Conservation (phyloP, 352 stramenopile genomes). For the Pythium phragmitis region DNA sequence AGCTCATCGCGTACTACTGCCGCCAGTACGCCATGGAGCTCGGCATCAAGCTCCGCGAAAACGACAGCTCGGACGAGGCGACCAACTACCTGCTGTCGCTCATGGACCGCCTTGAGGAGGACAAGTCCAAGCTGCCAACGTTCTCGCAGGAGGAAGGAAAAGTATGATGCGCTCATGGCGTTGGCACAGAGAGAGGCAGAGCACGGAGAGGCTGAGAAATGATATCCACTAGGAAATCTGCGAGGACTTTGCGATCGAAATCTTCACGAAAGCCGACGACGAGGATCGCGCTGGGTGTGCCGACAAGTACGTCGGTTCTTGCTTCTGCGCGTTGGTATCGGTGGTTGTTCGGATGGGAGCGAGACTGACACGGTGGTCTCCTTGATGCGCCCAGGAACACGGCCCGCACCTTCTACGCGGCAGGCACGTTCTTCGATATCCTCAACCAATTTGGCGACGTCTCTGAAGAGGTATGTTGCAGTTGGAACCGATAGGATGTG, state of each 20-base stretch:
- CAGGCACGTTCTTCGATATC: conserved; percentile 96
- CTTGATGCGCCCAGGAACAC: conserved; percentile 61
- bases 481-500: background rate
- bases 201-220: background rate
- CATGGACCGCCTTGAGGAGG: conserved; percentile 89
- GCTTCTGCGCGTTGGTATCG: background rate
- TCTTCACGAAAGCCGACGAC: conserved; percentile 94
- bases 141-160: conserved; percentile 92
- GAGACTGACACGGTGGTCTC: background rate
- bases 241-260: conserved; percentile 88
- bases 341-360: background rate
- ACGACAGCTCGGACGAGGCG: conserved; percentile 68
- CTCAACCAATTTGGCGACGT: conserved; percentile 93
- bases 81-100: conserved; percentile 90
- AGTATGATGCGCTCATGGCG: conserved; percentile 33
- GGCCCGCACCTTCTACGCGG: conserved; percentile 95
- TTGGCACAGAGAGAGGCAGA: background rate
- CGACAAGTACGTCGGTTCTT: conserved; percentile 64
- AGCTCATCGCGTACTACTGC: conserved; percentile 95
- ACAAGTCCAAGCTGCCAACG: conserved; percentile 88
- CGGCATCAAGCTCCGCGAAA: conserved; percentile 84
- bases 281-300: conserved; percentile 90
- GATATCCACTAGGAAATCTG: conserved; percentile 59
- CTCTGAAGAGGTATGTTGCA: conserved; percentile 60
- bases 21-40: conserved; percentile 88